Percentiles rank a stretch among this genome's conserved stretches.
phyloP scores from a whole-genome alignment of 495 filamentous ascomycete genomes.

The Penicillium macrosclerotiorum region DNA sequence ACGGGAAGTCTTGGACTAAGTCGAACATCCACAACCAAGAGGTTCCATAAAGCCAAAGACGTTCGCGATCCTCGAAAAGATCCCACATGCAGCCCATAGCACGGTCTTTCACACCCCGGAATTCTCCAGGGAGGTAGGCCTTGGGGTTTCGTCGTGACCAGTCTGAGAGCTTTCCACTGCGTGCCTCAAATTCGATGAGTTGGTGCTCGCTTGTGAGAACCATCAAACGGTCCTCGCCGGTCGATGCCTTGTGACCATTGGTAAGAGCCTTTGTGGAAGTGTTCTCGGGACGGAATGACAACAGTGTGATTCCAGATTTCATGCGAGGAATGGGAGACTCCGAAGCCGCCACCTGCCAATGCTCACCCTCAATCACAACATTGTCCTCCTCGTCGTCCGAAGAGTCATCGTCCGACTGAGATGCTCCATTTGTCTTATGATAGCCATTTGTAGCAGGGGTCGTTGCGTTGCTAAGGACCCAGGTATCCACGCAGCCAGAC shows the following conservation, averaged over 20 bases:
- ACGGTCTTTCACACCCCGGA: slow-evolving; percentile 67
- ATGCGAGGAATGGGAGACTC: slow-evolving; percentile 76
- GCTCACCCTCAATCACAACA: slow-evolving; percentile 43
- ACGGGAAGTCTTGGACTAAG: slow-evolving; percentile 65
- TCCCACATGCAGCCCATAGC: slow-evolving; percentile 89
- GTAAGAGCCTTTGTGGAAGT: slow-evolving; percentile 27
- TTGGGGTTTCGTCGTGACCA: slow-evolving; percentile 87
- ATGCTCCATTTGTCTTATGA: slow-evolving; percentile 24
- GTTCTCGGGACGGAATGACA: slow-evolving; percentile 68
- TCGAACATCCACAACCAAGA: slow-evolving; percentile 95
- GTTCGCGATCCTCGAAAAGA: slow-evolving; percentile 48
- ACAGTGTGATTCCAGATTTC: slow-evolving; percentile 60
- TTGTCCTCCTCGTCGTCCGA: slow-evolving; percentile 49
- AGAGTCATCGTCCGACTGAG: slow-evolving; percentile 51
- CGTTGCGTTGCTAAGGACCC: slow-evolving; percentile 62
- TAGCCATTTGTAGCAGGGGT: slow-evolving; percentile 31
- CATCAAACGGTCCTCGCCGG: slow-evolving; percentile 61
- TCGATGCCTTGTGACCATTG: slow-evolving; percentile 32
- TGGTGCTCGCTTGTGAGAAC: slow-evolving; percentile 73
- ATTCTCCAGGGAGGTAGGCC: slow-evolving; percentile 67
- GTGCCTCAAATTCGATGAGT: slow-evolving; percentile 72
- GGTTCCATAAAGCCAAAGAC: slow-evolving; percentile 83
- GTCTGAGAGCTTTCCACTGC: slow-evolving; percentile 68
- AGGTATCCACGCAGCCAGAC: slow-evolving; percentile 83
- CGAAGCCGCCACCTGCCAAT: slow-evolving; percentile 66